phyloP scores from a whole-genome alignment of 805 yeast genomes.

The Starmerella sirachaensis region DNA sequence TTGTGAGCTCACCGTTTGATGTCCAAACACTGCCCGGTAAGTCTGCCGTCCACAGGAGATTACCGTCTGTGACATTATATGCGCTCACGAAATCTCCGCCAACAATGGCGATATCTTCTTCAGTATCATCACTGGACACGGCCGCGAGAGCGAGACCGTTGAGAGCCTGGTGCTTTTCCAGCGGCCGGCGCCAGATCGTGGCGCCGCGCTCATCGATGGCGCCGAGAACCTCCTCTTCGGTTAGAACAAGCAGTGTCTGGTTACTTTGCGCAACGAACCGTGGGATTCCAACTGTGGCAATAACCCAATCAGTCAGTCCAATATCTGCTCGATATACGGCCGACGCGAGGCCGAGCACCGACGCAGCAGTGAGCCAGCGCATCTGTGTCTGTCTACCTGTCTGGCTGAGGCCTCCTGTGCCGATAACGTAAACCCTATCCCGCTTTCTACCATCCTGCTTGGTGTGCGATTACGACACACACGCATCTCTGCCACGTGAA shows the following conservation, averaged over 20 bases:
- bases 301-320: slow-evolving; percentile 27
- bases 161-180: slow-evolving; percentile 6
- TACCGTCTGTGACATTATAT: slow-evolving; percentile 13
- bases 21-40: neutral
- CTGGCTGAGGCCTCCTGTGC: too few species aligned
- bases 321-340: slow-evolving; percentile 30
- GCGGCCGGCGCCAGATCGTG: slow-evolving; percentile 24
- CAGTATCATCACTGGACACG: too few species aligned
- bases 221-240: slow-evolving; percentile 23
- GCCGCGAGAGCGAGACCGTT: slow-evolving; percentile 11
- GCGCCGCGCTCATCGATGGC: slow-evolving; percentile 22
- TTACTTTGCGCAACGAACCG: slow-evolving; percentile 11
- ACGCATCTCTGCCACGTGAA: too few species aligned
- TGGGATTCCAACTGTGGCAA: slow-evolving; percentile 22
- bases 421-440: too few species aligned
- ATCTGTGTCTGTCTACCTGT: too few species aligned
- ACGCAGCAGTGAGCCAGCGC: too few species aligned
- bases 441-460: too few species aligned
- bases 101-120: slow-evolving; percentile 6
- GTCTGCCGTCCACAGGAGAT: slow-evolving; percentile 10
- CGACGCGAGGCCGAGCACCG: slow-evolving; percentile 10
- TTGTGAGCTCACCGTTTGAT: neutral
- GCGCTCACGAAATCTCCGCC: slow-evolving; percentile 13
- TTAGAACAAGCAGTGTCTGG: slow-evolving; percentile 16
- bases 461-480: too few species aligned